Evolutionary conservation across 2,329 filamentous ascomycete species (phyloP).

Genomic region (Phyllachora maydis): DNA sequence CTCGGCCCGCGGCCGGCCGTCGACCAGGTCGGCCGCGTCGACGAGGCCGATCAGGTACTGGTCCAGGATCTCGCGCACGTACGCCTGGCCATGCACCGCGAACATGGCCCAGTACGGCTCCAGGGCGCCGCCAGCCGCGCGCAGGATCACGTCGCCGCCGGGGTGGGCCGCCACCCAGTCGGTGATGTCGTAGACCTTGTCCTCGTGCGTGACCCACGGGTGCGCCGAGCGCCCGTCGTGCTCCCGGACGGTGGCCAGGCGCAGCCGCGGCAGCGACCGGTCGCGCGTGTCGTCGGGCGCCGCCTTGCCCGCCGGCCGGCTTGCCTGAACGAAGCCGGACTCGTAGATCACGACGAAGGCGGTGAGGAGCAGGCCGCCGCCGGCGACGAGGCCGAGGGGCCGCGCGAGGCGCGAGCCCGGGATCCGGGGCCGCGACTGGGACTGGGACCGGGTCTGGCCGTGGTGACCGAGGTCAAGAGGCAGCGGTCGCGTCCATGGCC

Average conservation of each 20-base stretch:
- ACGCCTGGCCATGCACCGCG: slow-evolving; percentile 42
- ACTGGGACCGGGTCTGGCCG: too few relatives aligned
- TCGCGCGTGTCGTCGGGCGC: slow-evolving; percentile 11
- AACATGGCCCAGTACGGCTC: slow-evolving; percentile 55
- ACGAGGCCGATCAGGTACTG: slow-evolving; percentile 43
- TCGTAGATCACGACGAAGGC: slow-evolving; percentile 5
- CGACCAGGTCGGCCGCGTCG: slow-evolving; percentile 33
- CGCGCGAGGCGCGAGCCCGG: too few relatives aligned
- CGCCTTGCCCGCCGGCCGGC: slow-evolving; percentile 1
- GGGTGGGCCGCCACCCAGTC: slow-evolving; percentile 46
- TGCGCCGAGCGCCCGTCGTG: slow-evolving; percentile 28
- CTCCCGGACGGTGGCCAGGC: slow-evolving; percentile 26
- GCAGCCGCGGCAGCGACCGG: slow-evolving; percentile 23
- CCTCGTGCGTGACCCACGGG: slow-evolving; percentile 43
- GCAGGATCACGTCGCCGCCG: slow-evolving; percentile 46
- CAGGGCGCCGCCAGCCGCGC: slow-evolving; percentile 41
- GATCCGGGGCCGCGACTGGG: too few relatives aligned
- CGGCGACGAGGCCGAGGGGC: slow-evolving; percentile 7
- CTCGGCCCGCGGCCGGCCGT: slow-evolving; percentile 30
- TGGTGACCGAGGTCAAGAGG: too few relatives aligned
- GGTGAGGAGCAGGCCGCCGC: slow-evolving; percentile 7
- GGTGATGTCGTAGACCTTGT: slow-evolving; percentile 50
- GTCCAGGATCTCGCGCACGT: slow-evolving; percentile 44
- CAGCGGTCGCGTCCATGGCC: too few relatives aligned
- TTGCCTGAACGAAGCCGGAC: too few relatives aligned